These are phyloP conservation scores for Pichia cephalocereana DNA, from an alignment of 805 yeast species.

Conservation along the genomic window DNA sequence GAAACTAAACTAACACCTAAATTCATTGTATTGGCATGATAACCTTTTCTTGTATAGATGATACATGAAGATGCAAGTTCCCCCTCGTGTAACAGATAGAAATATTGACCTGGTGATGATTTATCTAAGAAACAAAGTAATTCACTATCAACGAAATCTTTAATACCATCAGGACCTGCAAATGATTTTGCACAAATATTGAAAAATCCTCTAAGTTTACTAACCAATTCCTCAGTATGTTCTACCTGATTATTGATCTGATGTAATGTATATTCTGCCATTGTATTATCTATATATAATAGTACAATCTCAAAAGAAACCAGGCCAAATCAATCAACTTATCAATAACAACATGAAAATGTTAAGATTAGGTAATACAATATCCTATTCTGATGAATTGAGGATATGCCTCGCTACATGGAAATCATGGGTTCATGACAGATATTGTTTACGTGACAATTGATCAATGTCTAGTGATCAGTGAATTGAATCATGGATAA, in stretches of 20 bases:
- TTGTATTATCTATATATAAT: no score
- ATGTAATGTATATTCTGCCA: not conserved
- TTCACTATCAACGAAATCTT: not conserved
- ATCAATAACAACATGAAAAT: no score
- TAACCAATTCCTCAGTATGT: not conserved
- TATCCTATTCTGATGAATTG: no score
- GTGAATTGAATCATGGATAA: no score
- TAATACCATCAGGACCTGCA: not conserved
- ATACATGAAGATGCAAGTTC: not conserved
- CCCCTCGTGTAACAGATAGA: not conserved
- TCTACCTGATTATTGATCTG: not conserved
- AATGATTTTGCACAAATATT: not conserved
- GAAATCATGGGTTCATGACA: no score
- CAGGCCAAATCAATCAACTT: no score
- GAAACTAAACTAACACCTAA: slow-evolving; percentile 3
- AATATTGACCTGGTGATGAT: not conserved
- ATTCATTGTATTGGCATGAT: not conserved
- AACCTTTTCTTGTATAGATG: not conserved
- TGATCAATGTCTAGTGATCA: no score
- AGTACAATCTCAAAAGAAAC: no score
- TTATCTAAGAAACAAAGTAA: no score
- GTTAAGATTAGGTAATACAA: no score
- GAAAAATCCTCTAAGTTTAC: not conserved
- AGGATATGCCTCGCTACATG: no score
- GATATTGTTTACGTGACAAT: no score